Conservation (phyloP, 2,329 filamentous ascomycete species). For the Colletotrichum sp. region DNA sequence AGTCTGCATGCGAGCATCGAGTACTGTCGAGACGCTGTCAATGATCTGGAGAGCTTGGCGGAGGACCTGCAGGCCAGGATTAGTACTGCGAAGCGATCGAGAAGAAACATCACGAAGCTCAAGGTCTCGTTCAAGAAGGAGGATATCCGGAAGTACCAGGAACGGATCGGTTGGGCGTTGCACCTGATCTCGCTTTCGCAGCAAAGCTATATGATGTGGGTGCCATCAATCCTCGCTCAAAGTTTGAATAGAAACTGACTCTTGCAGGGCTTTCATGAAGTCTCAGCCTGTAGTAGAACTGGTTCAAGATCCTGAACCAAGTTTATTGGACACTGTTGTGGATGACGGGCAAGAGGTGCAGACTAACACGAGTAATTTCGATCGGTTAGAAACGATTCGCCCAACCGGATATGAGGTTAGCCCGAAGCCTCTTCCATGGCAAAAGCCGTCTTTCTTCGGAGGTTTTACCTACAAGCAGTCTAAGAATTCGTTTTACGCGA, state of each 20-base stretch:
- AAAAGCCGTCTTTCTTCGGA: neutral
- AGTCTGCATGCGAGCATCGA: neutral
- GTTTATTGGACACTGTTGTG: neutral
- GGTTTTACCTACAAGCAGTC: neutral
- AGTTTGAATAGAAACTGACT: neutral
- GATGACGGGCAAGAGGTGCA: neutral
- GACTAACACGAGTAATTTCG: too few relatives aligned
- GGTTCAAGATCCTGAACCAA: neutral
- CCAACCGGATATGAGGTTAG: neutral
- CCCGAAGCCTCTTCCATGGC: neutral
- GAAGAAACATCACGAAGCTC: neutral
- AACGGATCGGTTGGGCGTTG: neutral
- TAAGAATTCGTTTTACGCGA: neutral
- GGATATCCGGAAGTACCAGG: neutral
- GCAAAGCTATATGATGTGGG: neutral
- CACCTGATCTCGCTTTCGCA: neutral
- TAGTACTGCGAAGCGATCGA: neutral
- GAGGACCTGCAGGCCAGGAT: neutral
- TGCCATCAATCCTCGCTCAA: neutral
- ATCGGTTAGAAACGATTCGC: neutral
- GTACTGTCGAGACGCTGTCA: neutral
- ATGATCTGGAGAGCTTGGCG: neutral
- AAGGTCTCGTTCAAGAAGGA: constrained; percentile 7
- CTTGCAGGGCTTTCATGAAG: neutral
- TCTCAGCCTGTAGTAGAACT: neutral